Evolutionary conservation across 768 basidiomycete genomes (phyloP).

Genomic region (Tephrocybe rancida): DNA sequence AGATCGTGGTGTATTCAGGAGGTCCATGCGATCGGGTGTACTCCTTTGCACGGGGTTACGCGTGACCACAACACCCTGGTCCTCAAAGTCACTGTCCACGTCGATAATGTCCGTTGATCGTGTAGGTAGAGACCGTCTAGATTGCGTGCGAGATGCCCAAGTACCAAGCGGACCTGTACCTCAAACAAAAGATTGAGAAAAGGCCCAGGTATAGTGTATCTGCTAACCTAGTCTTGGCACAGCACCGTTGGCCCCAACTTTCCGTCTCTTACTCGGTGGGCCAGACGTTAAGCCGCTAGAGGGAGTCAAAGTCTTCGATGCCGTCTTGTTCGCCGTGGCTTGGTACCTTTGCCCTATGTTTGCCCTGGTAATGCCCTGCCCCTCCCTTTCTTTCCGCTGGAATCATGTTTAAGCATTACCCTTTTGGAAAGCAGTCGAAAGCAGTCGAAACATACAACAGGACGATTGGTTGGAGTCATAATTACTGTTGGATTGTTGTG

Average conservation of each 20-base stretch:
- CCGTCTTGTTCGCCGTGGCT: background rate
- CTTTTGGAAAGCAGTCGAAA: background rate
- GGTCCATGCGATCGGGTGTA: conserved; percentile 10
- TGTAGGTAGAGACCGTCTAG: background rate
- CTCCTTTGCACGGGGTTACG: background rate
- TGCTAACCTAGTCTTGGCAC: background rate
- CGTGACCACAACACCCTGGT: conserved; percentile 7
- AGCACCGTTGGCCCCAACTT: background rate
- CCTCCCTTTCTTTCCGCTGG: conserved; percentile 1
- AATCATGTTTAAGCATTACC: background rate
- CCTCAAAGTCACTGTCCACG: conserved; percentile 7
- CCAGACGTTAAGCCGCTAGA: background rate
- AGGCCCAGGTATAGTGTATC: background rate
- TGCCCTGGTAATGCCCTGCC: background rate
- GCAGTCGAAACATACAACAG: background rate
- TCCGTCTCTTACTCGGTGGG: background rate
- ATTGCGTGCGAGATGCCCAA: background rate
- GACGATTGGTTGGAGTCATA: background rate
- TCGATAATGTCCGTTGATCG: background rate
- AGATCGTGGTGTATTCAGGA: background rate
- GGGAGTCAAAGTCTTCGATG: background rate
- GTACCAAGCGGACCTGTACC: background rate
- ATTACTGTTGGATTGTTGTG: conserved; percentile 1
- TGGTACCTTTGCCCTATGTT: background rate
- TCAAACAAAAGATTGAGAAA: background rate